Base-by-base conservation (phyloP, 2,329 filamentous ascomycete genomes). In the Pseudocercospora musae region DNA sequence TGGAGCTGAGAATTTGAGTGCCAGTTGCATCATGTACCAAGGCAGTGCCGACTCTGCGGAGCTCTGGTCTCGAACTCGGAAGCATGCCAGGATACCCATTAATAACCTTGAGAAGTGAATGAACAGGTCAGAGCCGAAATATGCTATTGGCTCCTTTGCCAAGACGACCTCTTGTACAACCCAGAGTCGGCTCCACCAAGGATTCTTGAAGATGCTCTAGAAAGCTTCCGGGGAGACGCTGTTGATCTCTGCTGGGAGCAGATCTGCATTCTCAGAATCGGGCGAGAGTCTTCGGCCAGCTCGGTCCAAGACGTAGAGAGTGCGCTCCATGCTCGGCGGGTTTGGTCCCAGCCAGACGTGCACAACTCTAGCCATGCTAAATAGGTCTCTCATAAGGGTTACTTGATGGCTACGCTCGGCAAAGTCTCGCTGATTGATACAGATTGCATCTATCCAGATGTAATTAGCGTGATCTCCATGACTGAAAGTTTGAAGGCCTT, bases 371-470 rank as follows among this genome's bases (percentile, higher is more conserved):
- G 54, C 59, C 9, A 29, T 31, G 15, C 44, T 52, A 44, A 66
- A 68, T 21, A 68, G 68, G 4, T 49, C 20, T 11, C 25, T 48
- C 66, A 68, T 68, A 29, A 64, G 55, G 18, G 44, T 37, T 9
- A 68, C 66, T 37, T 68, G 66, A 11, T 44, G 25, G n/a, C 42
- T 62, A 20, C 61, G 54, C 52, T 68, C 66, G n/a, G 53, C 46
- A 20, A 57, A 18, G 52, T 68, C 58, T 7, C 37, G 31, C 53
- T 68, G 65, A 37, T 66, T 67, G 61, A 68, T 68, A 40, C 60
- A 68, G 9, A 69, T 31, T 6, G 62, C 59, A 40, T 67, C 66
- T 7, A 67, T 56, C 66, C 66, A 68, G 10, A 66, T 42, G 40
- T 21, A 46, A 4, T 20, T 7, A 8, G 23, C 18, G 11, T 20